Evolutionary conservation across 768 basidiomycete species (phyloP).

Genomic region (Ramaria sp.): DNA sequence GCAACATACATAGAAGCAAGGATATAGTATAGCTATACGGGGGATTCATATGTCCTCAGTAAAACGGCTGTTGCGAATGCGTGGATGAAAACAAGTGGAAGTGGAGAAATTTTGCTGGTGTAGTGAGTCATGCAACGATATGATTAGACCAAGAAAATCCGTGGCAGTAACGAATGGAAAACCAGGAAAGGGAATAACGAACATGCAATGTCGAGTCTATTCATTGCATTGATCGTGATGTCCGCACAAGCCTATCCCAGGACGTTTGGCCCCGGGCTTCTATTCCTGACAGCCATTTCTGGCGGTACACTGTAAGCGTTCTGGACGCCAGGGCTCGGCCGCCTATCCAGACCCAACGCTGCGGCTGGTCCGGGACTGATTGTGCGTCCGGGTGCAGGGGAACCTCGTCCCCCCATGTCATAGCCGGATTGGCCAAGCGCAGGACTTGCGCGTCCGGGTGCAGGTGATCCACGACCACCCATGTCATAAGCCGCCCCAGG

Average conservation of each 20-base stretch:
- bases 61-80: neutral
- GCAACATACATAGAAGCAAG: neutral
- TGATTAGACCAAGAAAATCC: neutral
- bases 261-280: neutral
- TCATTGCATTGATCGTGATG: neutral
- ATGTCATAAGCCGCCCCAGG: constrained; percentile 6
- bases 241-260: neutral
- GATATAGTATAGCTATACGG: neutral
- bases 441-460: constrained; percentile 21
- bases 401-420: constrained; percentile 14
- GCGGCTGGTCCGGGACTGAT: constrained; percentile 29
- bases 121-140: constrained; percentile 1
- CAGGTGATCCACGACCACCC: constrained; percentile 16
- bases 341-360: constrained; percentile 19
- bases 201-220: neutral
- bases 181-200: neutral
- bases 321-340: constrained; percentile 37
- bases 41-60: neutral
- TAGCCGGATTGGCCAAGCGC: constrained; percentile 6
- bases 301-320: constrained; percentile 27
- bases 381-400: constrained; percentile 20
- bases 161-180: neutral
- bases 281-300: neutral
- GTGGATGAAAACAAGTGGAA: neutral
- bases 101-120: neutral